Conservation (phyloP, 2,329 filamentous ascomycete species). For the Exophiala sideris region DNA sequence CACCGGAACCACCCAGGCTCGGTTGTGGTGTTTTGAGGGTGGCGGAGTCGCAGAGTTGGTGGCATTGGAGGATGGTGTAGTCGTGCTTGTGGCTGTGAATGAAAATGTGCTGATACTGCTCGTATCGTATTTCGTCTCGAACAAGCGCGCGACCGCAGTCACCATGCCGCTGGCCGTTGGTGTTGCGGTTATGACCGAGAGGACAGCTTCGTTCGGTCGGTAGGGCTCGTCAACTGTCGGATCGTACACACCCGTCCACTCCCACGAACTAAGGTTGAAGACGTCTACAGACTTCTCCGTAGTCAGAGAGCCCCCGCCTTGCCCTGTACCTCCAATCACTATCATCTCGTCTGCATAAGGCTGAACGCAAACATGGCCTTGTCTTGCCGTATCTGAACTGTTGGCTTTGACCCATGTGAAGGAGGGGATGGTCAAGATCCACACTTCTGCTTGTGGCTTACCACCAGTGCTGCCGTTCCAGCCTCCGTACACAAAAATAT, state of each 20-base stretch:
- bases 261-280: slow-evolving; percentile 35
- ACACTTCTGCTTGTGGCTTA: slow-evolving; percentile 31
- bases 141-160: slow-evolving; percentile 41
- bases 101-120: slow-evolving; percentile 56
- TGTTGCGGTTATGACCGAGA: slow-evolving; percentile 31
- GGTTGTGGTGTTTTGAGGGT: not conserved
- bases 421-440: slow-evolving; percentile 31
- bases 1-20: slow-evolving; percentile 52
- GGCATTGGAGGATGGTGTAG: not conserved
- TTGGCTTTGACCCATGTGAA: not conserved
- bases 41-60: not conserved
- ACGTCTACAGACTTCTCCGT: slow-evolving; percentile 44
- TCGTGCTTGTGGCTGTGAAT: slow-evolving; percentile 31
- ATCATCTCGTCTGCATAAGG: slow-evolving; percentile 49
- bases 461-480: slow-evolving; percentile 27
- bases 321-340: slow-evolving; percentile 33
- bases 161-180: slow-evolving; percentile 19
- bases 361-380: slow-evolving; percentile 34
- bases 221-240: slow-evolving; percentile 31
- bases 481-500: slow-evolving; percentile 36
- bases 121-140: slow-evolving; percentile 57
- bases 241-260: slow-evolving; percentile 33
- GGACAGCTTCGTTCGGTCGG: slow-evolving; percentile 23
- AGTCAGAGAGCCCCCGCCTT: not conserved
- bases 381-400: slow-evolving; percentile 21